A percentile compares a stretch with the other conserved stretches of the same genome.
These are phyloP conservation scores for Ruellia speciosa DNA, from an alignment of 305 asterid genomes.

Conservation along the genomic window DNA sequence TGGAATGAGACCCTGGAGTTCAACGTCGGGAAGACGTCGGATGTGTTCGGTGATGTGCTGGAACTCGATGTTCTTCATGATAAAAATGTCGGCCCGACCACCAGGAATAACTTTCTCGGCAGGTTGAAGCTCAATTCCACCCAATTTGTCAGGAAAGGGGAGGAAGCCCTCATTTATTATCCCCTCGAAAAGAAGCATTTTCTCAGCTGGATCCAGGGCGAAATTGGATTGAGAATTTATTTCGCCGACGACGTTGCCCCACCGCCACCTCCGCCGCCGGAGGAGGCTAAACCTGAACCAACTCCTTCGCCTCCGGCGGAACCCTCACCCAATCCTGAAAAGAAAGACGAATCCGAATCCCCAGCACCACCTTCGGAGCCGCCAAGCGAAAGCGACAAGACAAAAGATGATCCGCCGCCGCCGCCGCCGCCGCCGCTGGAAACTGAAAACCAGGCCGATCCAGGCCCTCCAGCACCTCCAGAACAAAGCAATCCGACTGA, in stretches of 20 bases:
- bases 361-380: slow-evolving; percentile 21
- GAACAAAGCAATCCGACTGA: slow-evolving; percentile 21
- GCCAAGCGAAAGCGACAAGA: slow-evolving; percentile 18
- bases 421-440: slow-evolving; percentile 22
- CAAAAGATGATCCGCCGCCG: slow-evolving; percentile 25
- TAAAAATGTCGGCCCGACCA: slow-evolving; percentile 58
- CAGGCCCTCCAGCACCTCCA: slow-evolving; percentile 14
- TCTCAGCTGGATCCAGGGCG: slow-evolving; percentile 66
- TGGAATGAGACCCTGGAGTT: slow-evolving; percentile 69
- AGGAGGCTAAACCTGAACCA: slow-evolving; percentile 21
- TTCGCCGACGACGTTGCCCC: slow-evolving; percentile 43
- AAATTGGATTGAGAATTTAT: slow-evolving; percentile 66
- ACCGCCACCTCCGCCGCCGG: slow-evolving; percentile 37
- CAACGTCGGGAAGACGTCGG: slow-evolving; percentile 49
- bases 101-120: slow-evolving; percentile 62
- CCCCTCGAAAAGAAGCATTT: slow-evolving; percentile 60
- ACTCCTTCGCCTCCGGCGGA: slow-evolving; percentile 12
- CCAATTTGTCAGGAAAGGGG: slow-evolving; percentile 82
- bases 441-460: slow-evolving; percentile 22
- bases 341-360: slow-evolving; percentile 8
- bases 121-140: slow-evolving; percentile 43
- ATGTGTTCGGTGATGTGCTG: slow-evolving; percentile 63
- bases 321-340: slow-evolving; percentile 11
- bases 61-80: slow-evolving; percentile 69
- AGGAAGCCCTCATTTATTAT: slow-evolving; percentile 71